A percentile compares a stretch with the other conserved stretches of the same genome.
phyloP scores from a whole-genome alignment of 1,284 basidiomycete species.

The Ustilago shanxiensis region DNA sequence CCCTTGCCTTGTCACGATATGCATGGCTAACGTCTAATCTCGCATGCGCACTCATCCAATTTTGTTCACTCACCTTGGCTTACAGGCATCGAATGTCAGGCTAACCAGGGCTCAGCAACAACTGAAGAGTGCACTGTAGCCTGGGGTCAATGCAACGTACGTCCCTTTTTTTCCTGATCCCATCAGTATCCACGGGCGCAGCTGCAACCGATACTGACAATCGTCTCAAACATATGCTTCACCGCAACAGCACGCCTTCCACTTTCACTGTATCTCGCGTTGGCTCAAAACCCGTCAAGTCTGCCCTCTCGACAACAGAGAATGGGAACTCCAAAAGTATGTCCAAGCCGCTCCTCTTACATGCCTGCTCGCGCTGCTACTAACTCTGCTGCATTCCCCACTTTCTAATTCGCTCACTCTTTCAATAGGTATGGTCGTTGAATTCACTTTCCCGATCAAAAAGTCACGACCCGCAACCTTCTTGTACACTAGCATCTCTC shows the following conservation, averaged over 20 bases:
- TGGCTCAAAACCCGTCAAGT: constrained; percentile 99
- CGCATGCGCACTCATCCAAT: neutral
- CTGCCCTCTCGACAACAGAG: constrained; percentile 94
- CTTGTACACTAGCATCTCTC: constrained; percentile 37
- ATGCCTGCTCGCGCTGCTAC: neutral
- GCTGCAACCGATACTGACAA: neutral
- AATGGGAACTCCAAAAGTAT: constrained; percentile 89
- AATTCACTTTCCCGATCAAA: neutral
- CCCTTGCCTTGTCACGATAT: neutral
- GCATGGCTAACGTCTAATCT: constrained; percentile 1
- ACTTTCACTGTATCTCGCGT: constrained; percentile 99
- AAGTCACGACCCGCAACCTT: neutral
- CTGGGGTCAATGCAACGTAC: constrained; percentile 98
- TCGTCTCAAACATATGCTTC: neutral
- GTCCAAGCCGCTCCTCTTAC: constrained; percentile 59
- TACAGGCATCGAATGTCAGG: constrained; percentile 98
- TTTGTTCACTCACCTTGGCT: neutral
- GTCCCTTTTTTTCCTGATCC: constrained; percentile 69
- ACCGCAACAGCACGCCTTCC: constrained; percentile 88
- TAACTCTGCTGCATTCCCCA: neutral
- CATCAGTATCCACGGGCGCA: neutral
- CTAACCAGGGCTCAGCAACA: constrained; percentile 95
- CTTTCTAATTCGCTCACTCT: neutral
- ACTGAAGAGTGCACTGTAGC: constrained; percentile 98
- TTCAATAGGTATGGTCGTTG: constrained; percentile 45